These are phyloP conservation scores for Neurospora sp. DNA, from an alignment of 495 filamentous ascomycete species.

Conservation along the genomic window DNA sequence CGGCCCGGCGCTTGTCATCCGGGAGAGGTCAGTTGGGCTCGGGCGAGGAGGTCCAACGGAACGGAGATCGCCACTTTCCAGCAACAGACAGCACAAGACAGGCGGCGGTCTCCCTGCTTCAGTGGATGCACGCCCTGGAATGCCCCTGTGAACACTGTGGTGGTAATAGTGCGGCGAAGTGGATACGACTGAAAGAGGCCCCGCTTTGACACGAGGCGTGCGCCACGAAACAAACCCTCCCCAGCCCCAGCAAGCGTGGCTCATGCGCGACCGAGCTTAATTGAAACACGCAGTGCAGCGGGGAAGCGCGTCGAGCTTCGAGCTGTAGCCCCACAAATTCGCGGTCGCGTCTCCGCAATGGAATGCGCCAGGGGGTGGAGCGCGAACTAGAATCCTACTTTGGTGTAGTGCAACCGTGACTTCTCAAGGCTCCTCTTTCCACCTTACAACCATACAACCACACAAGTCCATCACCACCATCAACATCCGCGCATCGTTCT, in stretches of 20 bases:
- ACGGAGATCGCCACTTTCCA: constrained; percentile 37
- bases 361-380: constrained; percentile 3
- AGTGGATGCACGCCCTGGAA: background rate
- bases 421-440: constrained; percentile 5
- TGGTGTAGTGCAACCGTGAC: background rate
- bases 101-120: background rate
- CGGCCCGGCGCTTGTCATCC: background rate
- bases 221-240: background rate
- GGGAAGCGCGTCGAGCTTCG: background rate
- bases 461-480: background rate
- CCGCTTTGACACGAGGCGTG: background rate
- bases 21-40: background rate
- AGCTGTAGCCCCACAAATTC: constrained; percentile 7
- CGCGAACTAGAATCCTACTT: constrained; percentile 5
- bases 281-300: constrained; percentile 13
- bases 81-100: background rate
- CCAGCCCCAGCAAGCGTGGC: background rate
- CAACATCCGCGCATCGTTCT: constrained; percentile 18
- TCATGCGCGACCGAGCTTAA: constrained; percentile 6
- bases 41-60: background rate
- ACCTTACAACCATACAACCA: background rate
- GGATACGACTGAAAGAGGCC: background rate
- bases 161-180: background rate
- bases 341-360: constrained; percentile 17
- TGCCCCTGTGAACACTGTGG: background rate